Base-by-base conservation (phyloP, 257 asterid genomes). In the Jacaranda mimosifolia region DNA sequence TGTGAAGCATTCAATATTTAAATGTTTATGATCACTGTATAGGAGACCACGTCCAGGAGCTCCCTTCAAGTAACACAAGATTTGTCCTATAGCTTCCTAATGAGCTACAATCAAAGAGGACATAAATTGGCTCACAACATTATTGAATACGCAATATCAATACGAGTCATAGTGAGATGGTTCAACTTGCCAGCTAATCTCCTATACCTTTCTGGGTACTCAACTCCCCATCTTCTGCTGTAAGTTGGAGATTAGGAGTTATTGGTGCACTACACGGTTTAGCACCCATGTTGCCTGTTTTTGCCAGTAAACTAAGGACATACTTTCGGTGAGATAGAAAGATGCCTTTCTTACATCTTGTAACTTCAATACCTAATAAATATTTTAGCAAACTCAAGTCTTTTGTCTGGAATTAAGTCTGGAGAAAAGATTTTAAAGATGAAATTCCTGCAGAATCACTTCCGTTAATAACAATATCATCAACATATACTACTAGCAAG, bases 131-230 rank as follows among this genome's bases (percentile, higher is more conserved):
- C 72, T 70, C 4, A 59, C 3, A 11, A 70, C 74, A 40, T 21
- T 52, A 76, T 36, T 7, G 26, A 3, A 42, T 59, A 75, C 3
- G 74, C 72, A 13, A 80, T 75, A 45, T 69, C 74, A 3, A 18
- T 38, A 7, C 63, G n/a, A 14, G 73, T 40, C 17, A 73, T 32
- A 3, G 17, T 74, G 46, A 74, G 76, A 58, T 80, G 46, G n/a
- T 57, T 73, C 8, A 73, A 14, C 11, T 19, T 21, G 5, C 48
- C 60, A 68, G 66, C 63, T 13, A 79, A 36, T 62, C 72, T 58
- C 14, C 26, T n/a, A 10, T 73, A 73, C 11, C 8, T 17, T 4
- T 17, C 38, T n/a, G 11, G 74, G 35, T 11, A 45, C 6, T 9
- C 19, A n/a, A 40, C 19, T 48, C 55, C 9, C 67, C 5, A 7